Base-by-base conservation (phyloP, 176 grass and related monocot genomes). In the Tillandsia leiboldiana region DNA sequence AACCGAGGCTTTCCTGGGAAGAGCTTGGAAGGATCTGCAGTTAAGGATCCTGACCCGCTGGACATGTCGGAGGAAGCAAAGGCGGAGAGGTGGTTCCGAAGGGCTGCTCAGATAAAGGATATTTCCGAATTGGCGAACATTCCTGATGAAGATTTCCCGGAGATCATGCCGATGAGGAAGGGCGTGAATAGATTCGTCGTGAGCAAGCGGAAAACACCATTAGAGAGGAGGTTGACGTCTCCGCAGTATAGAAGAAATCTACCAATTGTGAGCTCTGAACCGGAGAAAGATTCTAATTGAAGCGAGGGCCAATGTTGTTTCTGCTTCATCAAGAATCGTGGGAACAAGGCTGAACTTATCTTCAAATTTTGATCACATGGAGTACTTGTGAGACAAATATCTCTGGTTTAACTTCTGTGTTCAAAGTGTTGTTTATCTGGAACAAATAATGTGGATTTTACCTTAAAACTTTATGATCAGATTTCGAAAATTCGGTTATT, bases 21-120 rank as follows among this genome's bases (percentile, higher is more conserved):
- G 79, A 92, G 83, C 18, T 76, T 90, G 71, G 93, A 97, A 85
- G 93, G 89, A 64, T 97, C 89, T 63, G 84, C 81, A 10, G 86
- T 90, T 51, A 93, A 73, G 74, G 86, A 97, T 81, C 68, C 82
- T 71, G 86, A 93, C 82, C 86, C 89, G 59, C 61, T 99, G 14
- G 94, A 99, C 82, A 99, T 99, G 94, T 99, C 94, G 0, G 89
- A 93, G 82, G 94, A 99, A 80, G 94, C 94, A 10, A 99, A 99
- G 72, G 87, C 94, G 4, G 87, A 90, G 69, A 93, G 94, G 76
- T 99, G 94, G 94, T 99, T 93, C 73, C 86, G 87, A 61, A 89
- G 94, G 23, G 94, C 84, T 66, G 89, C 94, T 33, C 89, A 90
- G 80, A 90, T 99, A 67, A 99, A 93, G 63, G 87, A 93, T 70